Evolutionary conservation across 2,329 filamentous ascomycete species (phyloP).

Genomic region (Juglanconis sp.): DNA sequence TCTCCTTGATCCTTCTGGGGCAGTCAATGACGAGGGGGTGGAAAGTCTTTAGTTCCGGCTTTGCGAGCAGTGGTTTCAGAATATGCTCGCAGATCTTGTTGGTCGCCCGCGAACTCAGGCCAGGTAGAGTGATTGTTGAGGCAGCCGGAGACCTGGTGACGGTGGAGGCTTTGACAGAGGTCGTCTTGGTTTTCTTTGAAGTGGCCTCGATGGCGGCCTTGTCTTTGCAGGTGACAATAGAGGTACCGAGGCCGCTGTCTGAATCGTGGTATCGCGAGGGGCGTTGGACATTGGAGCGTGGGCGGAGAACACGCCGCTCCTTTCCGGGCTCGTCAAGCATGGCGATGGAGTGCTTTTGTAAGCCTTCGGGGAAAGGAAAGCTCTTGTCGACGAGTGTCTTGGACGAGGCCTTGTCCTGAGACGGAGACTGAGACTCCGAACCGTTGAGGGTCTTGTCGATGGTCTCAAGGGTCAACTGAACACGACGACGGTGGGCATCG

Average conservation of each 20-base stretch:
- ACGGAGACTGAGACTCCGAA: conserved; percentile 34
- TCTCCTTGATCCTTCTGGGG: conserved; percentile 74
- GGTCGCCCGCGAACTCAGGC: conserved; percentile 66
- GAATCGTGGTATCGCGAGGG: conserved; percentile 67
- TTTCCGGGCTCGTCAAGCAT: conserved; percentile 41
- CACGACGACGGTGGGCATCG: conserved; percentile 65
- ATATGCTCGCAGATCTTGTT: conserved; percentile 78
- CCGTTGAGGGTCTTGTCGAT: conserved; percentile 62
- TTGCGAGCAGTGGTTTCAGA: conserved; percentile 72
- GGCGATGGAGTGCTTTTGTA: conserved; percentile 55
- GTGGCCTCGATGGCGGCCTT: conserved; percentile 44
- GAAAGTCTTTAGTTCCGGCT: conserved; percentile 73
- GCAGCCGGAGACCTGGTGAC: conserved; percentile 59
- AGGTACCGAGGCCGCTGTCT: conserved; percentile 86
- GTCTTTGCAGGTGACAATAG: conserved; percentile 61
- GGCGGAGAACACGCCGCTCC: conserved; percentile 50
- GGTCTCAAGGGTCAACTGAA: conserved; percentile 61
- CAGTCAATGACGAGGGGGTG: conserved; percentile 75
- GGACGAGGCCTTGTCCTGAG: conserved; percentile 22
- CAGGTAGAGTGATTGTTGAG: conserved; percentile 47
- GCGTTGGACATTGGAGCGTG: conserved; percentile 48
- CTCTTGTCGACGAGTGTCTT: conserved; percentile 51
- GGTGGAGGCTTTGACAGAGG: conserved; percentile 44
- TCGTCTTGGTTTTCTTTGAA: conserved; percentile 35
- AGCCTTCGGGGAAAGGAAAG: conserved; percentile 56